Base-by-base conservation (phyloP, 106 monocot genomes). In the Allium sativum region DNA sequence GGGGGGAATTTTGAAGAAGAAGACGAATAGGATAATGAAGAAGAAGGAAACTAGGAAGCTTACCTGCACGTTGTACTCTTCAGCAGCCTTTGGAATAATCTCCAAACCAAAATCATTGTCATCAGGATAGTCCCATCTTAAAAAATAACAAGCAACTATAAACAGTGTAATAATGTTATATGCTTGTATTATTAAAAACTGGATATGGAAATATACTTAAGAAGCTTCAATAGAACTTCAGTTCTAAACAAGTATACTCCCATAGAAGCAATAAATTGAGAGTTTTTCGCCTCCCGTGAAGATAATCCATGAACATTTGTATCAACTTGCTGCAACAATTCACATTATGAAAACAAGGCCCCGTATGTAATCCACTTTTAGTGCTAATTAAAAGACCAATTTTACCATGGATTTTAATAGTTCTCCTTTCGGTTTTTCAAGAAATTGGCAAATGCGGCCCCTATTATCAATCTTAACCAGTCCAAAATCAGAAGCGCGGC, bases 31-130 rank as follows among this genome's bases (percentile, higher is more conserved):
- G 12, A 20, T 1, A 20, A 14, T 0, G 22, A 17, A 8, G n/a
- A n/a, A n/a, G n/a, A n/a, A n/a, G n/a, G n/a, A 12, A 53, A 10
- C 1, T 21, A 12, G 31, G 20, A 21, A 40, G 42, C 13, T 21
- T 11, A 84, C 84, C 84, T 79, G 79, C 65, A 79, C 75, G 69
- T 76, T 75, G 64, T 78, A 78, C 65, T 84, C 68, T 65, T 72
- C 70, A 17, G 75, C 67, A 69, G 83, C 79, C 52, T 41, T 58
- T 54, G 83, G 79, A 66, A 84, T 79, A 42, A 84, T 74, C 58
- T 84, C 79, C 16, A 79, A 84, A 7, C 84, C 79, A 70, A 84
- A 84, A 54, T 84, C 84, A 70, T 84, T 79, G 42, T 65, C 75
- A 40, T 53, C 65, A 18, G 79, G 76, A 84, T 79, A 84, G 7